phyloP scores from a whole-genome alignment of 2,329 filamentous ascomycete genomes.

The Trichothecium roseum region DNA sequence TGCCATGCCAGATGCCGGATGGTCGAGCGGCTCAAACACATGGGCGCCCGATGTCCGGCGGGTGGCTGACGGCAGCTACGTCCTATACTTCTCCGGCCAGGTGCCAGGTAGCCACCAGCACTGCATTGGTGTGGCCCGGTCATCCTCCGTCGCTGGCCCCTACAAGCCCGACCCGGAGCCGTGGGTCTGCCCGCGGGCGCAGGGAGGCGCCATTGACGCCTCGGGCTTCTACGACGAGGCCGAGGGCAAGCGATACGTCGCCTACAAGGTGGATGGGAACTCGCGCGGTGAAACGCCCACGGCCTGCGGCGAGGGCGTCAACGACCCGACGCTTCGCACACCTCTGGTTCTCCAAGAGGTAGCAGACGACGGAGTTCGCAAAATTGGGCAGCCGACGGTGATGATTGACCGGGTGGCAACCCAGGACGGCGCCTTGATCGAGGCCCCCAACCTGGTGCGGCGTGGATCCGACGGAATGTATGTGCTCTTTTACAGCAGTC shows the following conservation, averaged over 20 bases:
- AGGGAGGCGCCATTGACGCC: slow-evolving; percentile 54
- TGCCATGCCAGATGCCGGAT: slow-evolving; percentile 41
- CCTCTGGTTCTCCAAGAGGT: slow-evolving; percentile 48
- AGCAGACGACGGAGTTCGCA: slow-evolving; percentile 37
- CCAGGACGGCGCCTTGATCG: slow-evolving; percentile 44
- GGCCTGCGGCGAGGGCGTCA: slow-evolving; percentile 29
- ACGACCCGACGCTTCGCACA: slow-evolving; percentile 28
- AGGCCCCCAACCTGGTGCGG: slow-evolving; percentile 45
- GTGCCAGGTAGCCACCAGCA: slow-evolving; percentile 31
- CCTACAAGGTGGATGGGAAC: slow-evolving; percentile 60
- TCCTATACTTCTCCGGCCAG: slow-evolving; percentile 50
- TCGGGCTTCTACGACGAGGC: slow-evolving; percentile 46
- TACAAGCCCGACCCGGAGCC: slow-evolving; percentile 36
- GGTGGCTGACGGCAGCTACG: slow-evolving; percentile 38
- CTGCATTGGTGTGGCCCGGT: slow-evolving; percentile 48
- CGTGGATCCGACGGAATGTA: slow-evolving; percentile 37
- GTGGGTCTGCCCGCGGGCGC: slow-evolving; percentile 38
- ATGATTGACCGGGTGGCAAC: slow-evolving; percentile 32
- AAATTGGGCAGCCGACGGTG: slow-evolving; percentile 35
- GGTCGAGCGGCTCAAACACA: slow-evolving; percentile 42
- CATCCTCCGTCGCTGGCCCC: slow-evolving; percentile 36
- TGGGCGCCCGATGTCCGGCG: slow-evolving; percentile 53
- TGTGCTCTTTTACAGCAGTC: slow-evolving; percentile 51
- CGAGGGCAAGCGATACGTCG: slow-evolving; percentile 42
- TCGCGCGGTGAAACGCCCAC: slow-evolving; percentile 21